Evolutionary conservation across 306 rosid genomes (phyloP), one percentile per base, ranked within the genome.

Genomic region (Cicer cuneatum): DNA sequence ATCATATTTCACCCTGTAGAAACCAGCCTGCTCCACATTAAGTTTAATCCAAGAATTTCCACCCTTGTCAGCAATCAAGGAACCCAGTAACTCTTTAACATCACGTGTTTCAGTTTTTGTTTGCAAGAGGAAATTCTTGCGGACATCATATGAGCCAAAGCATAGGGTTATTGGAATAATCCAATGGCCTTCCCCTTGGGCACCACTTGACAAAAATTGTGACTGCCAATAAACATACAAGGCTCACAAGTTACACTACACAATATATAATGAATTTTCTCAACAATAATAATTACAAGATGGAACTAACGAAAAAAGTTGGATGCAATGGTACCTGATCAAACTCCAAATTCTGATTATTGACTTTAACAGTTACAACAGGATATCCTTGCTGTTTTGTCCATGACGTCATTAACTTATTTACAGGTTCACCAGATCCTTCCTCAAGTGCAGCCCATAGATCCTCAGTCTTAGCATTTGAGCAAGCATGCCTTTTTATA

Each of bases 371-470:
- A 58, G 92, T 84, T 74, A 93, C 87, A 85, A 91, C 96, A 14
- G 98, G 97, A 66, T 93, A 93, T 66, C 98, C 97, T 71, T 78
- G 84, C 85, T 93, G 97, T 86, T 93, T 90, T 46, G 98, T 91
- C 98, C 98, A 93, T 10, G 97, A 85, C 84, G 83, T 73, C 98
- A 93, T 91, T 72, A 93, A 84, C 70, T 84, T 88, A 85, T 87
- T 91, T 79, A 93, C 96, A 53, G 97, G 93, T 83, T 91, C 88
- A 71, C 96, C 92, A 57, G 98, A 93, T 65, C 88, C 98, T 78
- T 91, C 97, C 79, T 91, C 98, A 75, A 93, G 98, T 43, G 94
- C 87, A 61, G 92, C 93, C 97, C 98, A 91, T 14, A 93, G 87
- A 86, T 93, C 96, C 88, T 85, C 98, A 12, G 98, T 91, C 86